Conservation (phyloP, 768 basidiomycete genomes). For the Amanita subjunquillea region DNA sequence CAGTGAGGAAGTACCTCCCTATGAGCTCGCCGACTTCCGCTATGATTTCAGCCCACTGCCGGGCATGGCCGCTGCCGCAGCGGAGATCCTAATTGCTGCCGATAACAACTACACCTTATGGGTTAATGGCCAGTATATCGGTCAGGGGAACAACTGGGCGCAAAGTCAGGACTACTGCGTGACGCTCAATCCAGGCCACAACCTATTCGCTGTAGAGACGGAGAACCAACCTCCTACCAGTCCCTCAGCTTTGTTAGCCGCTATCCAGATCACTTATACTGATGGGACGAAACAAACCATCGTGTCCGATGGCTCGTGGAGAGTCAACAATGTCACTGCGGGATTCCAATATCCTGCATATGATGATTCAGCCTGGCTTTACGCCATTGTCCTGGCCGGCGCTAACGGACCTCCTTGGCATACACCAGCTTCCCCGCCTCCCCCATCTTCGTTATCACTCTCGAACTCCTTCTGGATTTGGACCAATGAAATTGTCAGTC, state of each 20-base stretch:
- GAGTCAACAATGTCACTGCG: constrained; percentile 11
- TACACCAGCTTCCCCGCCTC: constrained; percentile 8
- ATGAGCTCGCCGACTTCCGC: constrained; percentile 10
- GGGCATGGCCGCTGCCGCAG: constrained; percentile 18
- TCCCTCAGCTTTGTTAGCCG: constrained; percentile 19
- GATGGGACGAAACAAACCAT: constrained; percentile 19
- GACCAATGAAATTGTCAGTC: constrained; percentile 17
- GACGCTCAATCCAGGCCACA: constrained; percentile 15
- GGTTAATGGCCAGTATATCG: constrained; percentile 20
- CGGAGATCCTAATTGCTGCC: constrained; percentile 19
- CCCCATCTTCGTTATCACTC: constrained; percentile 14
- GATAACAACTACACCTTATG: constrained; percentile 23
- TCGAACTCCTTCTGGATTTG: constrained; percentile 20
- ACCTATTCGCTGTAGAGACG: constrained; percentile 21
- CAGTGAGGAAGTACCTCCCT: constrained; percentile 8
- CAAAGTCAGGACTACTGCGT: constrained; percentile 19
- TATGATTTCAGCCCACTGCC: constrained; percentile 6
- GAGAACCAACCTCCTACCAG: constrained; percentile 5
- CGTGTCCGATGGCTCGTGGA: constrained; percentile 21
- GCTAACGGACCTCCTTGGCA: constrained; percentile 5
- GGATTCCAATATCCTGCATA: constrained; percentile 20
- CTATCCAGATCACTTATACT: constrained; percentile 11
- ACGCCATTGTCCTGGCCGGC: constrained; percentile 15
- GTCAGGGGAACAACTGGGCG: constrained; percentile 10
- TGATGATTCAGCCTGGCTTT: constrained; percentile 19